Percentiles rank a stretch among this genome's conserved stretches.
These are phyloP conservation scores for Heimioporus punctisporus DNA, from an alignment of 1,284 basidiomycete genomes.

Conservation along the genomic window DNA sequence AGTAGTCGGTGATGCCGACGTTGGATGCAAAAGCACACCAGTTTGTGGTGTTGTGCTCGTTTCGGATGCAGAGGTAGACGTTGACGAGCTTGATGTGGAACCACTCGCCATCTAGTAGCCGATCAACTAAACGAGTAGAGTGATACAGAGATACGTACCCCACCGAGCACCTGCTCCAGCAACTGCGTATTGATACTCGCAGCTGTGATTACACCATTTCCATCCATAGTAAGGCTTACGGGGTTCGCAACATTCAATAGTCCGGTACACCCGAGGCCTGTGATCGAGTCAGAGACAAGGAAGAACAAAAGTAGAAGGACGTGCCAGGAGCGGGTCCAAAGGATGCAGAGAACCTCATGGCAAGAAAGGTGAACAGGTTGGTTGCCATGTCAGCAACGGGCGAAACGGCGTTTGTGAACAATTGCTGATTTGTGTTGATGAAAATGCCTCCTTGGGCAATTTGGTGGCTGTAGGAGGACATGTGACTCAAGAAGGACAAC, in stretches of 20 bases:
- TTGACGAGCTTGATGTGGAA: too few species aligned
- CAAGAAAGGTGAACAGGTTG: neutral
- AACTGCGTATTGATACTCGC: neutral
- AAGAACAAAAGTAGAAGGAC: neutral
- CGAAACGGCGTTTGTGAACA: neutral
- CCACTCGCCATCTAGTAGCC: too few species aligned
- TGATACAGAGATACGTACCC: neutral
- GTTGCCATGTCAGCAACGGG: neutral
- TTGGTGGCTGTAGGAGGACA: neutral
- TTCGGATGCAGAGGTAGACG: neutral
- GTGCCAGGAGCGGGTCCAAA: neutral
- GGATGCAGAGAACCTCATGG: neutral
- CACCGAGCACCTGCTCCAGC: neutral
- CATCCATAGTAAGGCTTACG: neutral
- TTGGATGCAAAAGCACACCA: neutral
- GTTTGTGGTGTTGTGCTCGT: neutral
- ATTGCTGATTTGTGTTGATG: neutral
- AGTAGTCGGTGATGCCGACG: too few species aligned
- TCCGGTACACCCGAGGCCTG: neutral
- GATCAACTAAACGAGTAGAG: neutral
- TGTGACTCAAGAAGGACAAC: neutral
- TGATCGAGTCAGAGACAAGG: neutral
- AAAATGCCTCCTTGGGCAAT: neutral
- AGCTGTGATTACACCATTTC: neutral
- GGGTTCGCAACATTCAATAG: neutral